These are phyloP conservation scores for Sideroxylon spinosum DNA, from an alignment of 179 eudicot species.

Conservation along the genomic window DNA sequence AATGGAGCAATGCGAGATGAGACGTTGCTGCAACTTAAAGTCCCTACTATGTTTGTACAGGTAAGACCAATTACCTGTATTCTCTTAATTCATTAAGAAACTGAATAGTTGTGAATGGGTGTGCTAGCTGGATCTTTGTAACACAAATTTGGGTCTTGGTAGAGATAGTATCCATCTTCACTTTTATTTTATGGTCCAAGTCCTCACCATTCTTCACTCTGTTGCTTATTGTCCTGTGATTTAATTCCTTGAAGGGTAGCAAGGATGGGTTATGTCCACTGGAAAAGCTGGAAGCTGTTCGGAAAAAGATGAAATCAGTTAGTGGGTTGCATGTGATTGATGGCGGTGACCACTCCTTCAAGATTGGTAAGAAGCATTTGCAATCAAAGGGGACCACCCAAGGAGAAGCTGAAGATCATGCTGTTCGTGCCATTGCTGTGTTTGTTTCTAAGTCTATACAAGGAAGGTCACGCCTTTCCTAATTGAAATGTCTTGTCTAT, in stretches of 20 bases:
- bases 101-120: background rate
- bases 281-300: conserved; percentile 55
- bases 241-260: conserved; percentile 54
- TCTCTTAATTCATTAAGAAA: background rate
- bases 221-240: conserved; percentile 7
- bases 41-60: conserved; percentile 82
- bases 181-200: background rate
- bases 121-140: background rate
- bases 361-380: conserved; percentile 67
- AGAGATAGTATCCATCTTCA: background rate
- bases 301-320: conserved; percentile 42
- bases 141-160: background rate
- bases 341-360: conserved; percentile 91
- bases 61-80: conserved; percentile 27
- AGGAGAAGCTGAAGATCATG: conserved; percentile 62
- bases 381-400: conserved; percentile 47
- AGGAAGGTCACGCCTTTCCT: conserved; percentile 18
- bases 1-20: conserved; percentile 78
- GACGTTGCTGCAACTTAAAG: conserved; percentile 50
- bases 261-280: conserved; percentile 79
- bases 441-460: conserved; percentile 40
- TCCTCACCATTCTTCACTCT: background rate
- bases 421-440: conserved; percentile 50
- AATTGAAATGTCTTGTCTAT: background rate
- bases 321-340: conserved; percentile 62